Evolutionary conservation across 176 grass and related monocot species (phyloP).

Genomic region (Leersia perrieri): DNA sequence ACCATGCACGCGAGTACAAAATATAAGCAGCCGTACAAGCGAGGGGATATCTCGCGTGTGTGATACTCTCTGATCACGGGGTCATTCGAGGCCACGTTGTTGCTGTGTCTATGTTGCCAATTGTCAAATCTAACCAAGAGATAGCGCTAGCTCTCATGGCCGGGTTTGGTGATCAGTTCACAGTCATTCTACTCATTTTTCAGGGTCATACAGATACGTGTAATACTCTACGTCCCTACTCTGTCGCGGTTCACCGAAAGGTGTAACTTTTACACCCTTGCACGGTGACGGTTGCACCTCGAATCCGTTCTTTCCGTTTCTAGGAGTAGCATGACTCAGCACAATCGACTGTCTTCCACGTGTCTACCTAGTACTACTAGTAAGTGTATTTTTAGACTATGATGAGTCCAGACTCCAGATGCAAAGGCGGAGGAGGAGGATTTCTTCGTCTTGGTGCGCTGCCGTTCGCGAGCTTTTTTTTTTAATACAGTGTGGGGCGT

Average conservation of each 20-base stretch:
- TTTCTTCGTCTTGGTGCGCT: background rate
- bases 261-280: no score
- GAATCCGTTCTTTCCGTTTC: background rate
- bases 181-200: background rate
- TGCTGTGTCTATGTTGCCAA: no score
- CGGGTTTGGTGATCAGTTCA: background rate
- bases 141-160: no score
- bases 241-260: background rate
- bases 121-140: no score
- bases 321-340: background rate
- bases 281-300: no score
- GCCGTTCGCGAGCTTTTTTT: background rate
- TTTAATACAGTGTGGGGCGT: background rate
- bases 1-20: background rate
- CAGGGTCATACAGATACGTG: no score
- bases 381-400: background rate
- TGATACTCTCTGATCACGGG: no score
- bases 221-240: background rate
- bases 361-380: background rate
- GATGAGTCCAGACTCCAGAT: background rate
- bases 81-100: no score
- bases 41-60: no score
- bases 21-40: background rate
- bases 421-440: no score
- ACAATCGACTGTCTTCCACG: background rate